phyloP scores from a whole-genome alignment of 2,329 filamentous ascomycete species.

The Beauveria sp. region DNA sequence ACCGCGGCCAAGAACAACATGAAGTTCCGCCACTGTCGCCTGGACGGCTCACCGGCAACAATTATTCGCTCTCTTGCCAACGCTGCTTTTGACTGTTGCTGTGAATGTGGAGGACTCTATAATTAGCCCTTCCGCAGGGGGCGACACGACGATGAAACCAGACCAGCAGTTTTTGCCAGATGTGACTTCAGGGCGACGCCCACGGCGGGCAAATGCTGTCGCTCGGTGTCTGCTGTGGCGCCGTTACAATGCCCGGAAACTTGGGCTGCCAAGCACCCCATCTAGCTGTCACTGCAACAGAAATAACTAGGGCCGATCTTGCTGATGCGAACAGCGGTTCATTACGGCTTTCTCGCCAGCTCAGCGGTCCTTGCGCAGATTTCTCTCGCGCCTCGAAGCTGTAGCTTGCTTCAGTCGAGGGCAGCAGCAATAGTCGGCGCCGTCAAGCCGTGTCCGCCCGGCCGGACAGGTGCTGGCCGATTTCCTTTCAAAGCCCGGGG shows the following conservation, averaged over 20 bases:
- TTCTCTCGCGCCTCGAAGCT: too few relatives aligned
- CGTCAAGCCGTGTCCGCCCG: not conserved
- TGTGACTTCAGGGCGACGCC: not conserved
- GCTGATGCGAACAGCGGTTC: not conserved
- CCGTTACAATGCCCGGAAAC: not conserved
- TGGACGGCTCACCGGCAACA: too few relatives aligned
- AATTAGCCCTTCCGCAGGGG: not conserved
- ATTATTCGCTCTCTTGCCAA: too few relatives aligned
- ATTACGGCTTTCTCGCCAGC: not conserved
- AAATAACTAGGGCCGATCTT: not conserved
- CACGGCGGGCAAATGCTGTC: not conserved
- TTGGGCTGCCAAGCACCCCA: not conserved
- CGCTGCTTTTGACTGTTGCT: not conserved
- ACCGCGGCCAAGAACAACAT: too few relatives aligned
- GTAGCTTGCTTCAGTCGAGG: not conserved
- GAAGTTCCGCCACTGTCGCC: too few relatives aligned
- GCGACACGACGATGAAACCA: not conserved
- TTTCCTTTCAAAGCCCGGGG: not conserved
- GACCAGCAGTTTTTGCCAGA: not conserved
- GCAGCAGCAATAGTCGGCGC: not conserved
- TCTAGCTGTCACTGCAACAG: not conserved
- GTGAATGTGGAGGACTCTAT: not conserved
- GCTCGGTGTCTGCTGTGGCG: not conserved
- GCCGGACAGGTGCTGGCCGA: not conserved
- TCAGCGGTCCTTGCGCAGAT: not conserved